Conservation (phyloP, 805 yeast genomes). For the Starmera amethionina region DNA sequence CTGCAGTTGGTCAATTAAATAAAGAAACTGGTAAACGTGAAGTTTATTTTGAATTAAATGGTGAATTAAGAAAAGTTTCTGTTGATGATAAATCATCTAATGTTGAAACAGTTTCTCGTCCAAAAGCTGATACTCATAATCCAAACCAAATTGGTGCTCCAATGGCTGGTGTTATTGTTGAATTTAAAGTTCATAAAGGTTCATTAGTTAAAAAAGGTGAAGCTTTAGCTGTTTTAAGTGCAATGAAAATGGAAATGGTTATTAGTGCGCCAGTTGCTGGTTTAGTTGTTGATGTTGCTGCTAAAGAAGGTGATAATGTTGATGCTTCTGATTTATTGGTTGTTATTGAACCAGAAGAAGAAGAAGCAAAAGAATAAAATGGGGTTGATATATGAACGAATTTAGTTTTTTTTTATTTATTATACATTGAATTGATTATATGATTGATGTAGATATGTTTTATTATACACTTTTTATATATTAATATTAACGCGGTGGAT, state of each 20-base stretch:
- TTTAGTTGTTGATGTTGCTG: slow-evolving; percentile 62
- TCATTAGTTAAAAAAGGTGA: slow-evolving; percentile 93
- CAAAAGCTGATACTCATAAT: slow-evolving; percentile 82
- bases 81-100: slow-evolving; percentile 83
- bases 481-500: too few relatives aligned
- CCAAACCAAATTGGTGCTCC: slow-evolving; percentile 96
- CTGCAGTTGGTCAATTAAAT: slow-evolving; percentile 88
- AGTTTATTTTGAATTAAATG: slow-evolving; percentile 95
- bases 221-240: slow-evolving; percentile 85
- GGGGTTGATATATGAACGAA: background rate
- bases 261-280: slow-evolving; percentile 89
- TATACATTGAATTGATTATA: too few relatives aligned
- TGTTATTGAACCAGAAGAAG: slow-evolving; percentile 30
- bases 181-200: slow-evolving; percentile 84
- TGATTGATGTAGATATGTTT: too few relatives aligned
- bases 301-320: slow-evolving; percentile 89
- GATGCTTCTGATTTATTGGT: slow-evolving; percentile 88
- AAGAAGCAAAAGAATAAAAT: slow-evolving; percentile 3
- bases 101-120: slow-evolving; percentile 75
- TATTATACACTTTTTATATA: too few relatives aligned
- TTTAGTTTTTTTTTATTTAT: background rate
- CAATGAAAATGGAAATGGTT: slow-evolving; percentile 99
- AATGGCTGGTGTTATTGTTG: slow-evolving; percentile 98
- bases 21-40: slow-evolving; percentile 85
- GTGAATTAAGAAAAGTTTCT: slow-evolving; percentile 94